Percentiles rank a stretch among this genome's conserved stretches.
Conservation (phyloP, 352 stramenopile genomes). For the Pilasporangium apinafurcum region DNA sequence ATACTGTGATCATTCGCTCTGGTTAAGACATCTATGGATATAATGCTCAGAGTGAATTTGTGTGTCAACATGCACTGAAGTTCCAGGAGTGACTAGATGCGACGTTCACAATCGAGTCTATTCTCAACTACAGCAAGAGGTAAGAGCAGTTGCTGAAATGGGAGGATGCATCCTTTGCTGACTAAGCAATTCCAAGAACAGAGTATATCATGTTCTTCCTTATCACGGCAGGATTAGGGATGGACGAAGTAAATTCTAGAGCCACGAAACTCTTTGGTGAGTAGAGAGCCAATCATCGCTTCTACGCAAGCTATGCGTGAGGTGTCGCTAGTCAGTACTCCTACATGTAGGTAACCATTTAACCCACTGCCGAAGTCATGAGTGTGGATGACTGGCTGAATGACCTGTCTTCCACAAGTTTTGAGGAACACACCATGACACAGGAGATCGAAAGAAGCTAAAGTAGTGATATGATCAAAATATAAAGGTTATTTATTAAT, state of each 20-base stretch:
- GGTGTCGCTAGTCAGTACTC: slow-evolving; percentile 5
- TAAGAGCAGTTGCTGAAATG: slow-evolving; percentile 31
- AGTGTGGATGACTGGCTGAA: no score
- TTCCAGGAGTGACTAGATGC: slow-evolving; percentile 41
- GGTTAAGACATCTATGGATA: slow-evolving; percentile 39
- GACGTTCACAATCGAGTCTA: slow-evolving; percentile 13
- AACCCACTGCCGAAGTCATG: no score
- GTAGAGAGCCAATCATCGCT: slow-evolving; percentile 26
- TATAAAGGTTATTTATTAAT: no score
- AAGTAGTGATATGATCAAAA: no score
- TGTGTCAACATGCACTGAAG: slow-evolving; percentile 12
- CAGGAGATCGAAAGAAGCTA: no score
- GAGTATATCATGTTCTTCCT: slow-evolving; percentile 61
- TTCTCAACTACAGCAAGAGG: slow-evolving; percentile 19
- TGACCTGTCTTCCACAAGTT: no score
- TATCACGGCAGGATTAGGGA: slow-evolving; percentile 38
- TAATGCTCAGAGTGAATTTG: not conserved
- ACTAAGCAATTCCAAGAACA: slow-evolving; percentile 23
- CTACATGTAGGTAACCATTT: no score
- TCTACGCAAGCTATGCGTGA: slow-evolving; percentile 37
- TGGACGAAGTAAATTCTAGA: slow-evolving; percentile 23
- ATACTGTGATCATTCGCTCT: slow-evolving; percentile 81
- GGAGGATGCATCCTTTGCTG: slow-evolving; percentile 26
- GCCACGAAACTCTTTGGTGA: slow-evolving; percentile 29
- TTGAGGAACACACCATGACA: no score